Conservation (phyloP, 768 basidiomycete genomes). For the Trametes cingulata region DNA sequence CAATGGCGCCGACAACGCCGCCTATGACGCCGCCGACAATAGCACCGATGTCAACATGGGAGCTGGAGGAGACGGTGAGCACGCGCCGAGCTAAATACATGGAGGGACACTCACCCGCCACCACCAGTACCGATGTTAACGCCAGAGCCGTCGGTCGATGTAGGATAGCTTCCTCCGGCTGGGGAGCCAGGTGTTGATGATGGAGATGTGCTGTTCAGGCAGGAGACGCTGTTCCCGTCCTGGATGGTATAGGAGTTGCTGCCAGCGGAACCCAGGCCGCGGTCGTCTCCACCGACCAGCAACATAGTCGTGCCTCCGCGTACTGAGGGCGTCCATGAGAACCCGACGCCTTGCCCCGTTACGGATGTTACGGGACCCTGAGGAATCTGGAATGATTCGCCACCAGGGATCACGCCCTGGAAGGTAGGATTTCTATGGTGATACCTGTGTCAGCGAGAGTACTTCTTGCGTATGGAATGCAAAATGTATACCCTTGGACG, state of each 20-base stretch:
- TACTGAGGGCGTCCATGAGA: slow-evolving; percentile 65
- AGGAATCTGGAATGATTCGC: slow-evolving; percentile 70
- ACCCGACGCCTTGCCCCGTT: slow-evolving; percentile 55
- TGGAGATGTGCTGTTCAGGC: slow-evolving; percentile 61
- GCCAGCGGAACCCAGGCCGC: slow-evolving; percentile 70
- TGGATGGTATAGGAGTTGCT: slow-evolving; percentile 59
- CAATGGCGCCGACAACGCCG: slow-evolving; percentile 52
- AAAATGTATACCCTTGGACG: slow-evolving; percentile 52
- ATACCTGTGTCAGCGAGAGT: too few species aligned
- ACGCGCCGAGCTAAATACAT: background rate
- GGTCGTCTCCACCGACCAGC: slow-evolving; percentile 63
- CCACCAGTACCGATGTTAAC: slow-evolving; percentile 26
- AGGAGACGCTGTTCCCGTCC: slow-evolving; percentile 50
- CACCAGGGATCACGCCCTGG: slow-evolving; percentile 77
- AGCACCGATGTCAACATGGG: slow-evolving; percentile 21
- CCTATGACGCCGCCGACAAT: slow-evolving; percentile 52
- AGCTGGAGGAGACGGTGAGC: slow-evolving; percentile 16
- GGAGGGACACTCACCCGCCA: slow-evolving; percentile 24
- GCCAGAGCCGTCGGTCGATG: slow-evolving; percentile 43
- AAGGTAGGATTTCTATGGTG: slow-evolving; percentile 54
- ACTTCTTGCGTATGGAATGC: background rate
- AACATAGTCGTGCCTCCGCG: slow-evolving; percentile 66
- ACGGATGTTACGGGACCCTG: slow-evolving; percentile 45
- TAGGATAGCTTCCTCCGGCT: slow-evolving; percentile 73
- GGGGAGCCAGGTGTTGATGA: slow-evolving; percentile 77